Conservation (phyloP, 1,284 basidiomycete genomes). For the Rhodotorula sp. region DNA sequence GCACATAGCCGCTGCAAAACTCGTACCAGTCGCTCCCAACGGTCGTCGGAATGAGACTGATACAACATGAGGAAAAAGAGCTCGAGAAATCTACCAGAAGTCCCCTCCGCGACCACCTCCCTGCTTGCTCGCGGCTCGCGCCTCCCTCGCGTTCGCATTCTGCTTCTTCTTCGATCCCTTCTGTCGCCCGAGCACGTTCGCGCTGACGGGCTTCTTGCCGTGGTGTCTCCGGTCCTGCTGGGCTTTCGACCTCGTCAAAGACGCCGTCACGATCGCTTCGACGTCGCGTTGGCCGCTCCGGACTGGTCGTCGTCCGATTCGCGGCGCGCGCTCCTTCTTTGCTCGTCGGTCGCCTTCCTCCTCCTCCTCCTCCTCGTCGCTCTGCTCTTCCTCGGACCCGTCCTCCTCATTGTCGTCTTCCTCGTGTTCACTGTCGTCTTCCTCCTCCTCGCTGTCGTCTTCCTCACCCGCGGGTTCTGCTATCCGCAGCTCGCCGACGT, state of each 20-base stretch:
- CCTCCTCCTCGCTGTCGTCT: constrained; percentile 42
- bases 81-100: constrained; percentile 1
- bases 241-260: constrained; percentile 26
- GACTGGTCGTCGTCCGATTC: not conserved
- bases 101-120: not conserved
- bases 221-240: constrained; percentile 42
- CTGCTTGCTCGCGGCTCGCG: constrained; percentile 20
- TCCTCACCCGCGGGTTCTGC: constrained; percentile 45
- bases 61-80: no score
- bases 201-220: constrained; percentile 42
- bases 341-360: constrained; percentile 11
- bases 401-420: constrained; percentile 50
- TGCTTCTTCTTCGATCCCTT: constrained; percentile 46
- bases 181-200: constrained; percentile 40
- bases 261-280: constrained; percentile 34
- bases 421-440: constrained; percentile 39
- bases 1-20: not conserved
- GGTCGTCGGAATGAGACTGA: no score
- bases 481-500: not conserved
- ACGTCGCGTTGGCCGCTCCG: constrained; percentile 28
- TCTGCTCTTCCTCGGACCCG: constrained; percentile 46
- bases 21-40: not conserved
- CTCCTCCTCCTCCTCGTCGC: constrained; percentile 16
- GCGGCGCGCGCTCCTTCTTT: not conserved
- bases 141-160: constrained; percentile 34